Evolutionary conservation across 176 grass and related monocot genomes (phyloP), one percentile per base, ranked within the genome.

Genomic region (Cenchrus americanus): DNA sequence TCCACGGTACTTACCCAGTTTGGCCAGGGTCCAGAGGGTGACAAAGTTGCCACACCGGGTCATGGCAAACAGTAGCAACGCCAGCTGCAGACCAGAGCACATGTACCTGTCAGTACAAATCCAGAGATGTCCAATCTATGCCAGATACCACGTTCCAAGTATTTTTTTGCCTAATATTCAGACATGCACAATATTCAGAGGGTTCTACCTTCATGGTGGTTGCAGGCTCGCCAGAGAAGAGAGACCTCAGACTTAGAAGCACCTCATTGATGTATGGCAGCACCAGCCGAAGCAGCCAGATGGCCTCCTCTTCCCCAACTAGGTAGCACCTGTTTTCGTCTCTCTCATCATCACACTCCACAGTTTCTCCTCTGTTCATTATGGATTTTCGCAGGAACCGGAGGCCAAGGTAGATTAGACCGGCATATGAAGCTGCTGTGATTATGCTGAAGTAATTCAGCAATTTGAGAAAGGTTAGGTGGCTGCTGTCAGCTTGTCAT

Each of bases 241-340:
- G 89, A 12, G 80, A 85, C 68, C 86, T 83, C 11, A 96, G 74
- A 61, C 83, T 96, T 49, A 92, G 79, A 41, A 99, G 88, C 51
- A 96, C 83, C 81, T 99, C 97, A 73, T 99, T 99, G 77, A 96
- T 64, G 79, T 84, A 99, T 52, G 97, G 97, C n/a, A 99, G 88
- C 32, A 88, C 80, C 65, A 92, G 65, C 78, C 90, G 89, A 55
- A 99, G 81, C 83, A 99, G 50, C 97, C 97, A 94, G 63, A 99
- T 94, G 58, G 93, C 93, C 62, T 99, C 97, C 80, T 99, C 97
- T 77, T 99, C 97, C 64, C 93, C 93, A 49, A 99, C 81, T 83
- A 99, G 78, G 60, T 87, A 59, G 79, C 66, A 90, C 44, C 75
- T 76, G 73, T 80, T 83, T 22, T 73, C 54, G 22, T 23, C 78